Evolutionary conservation across 805 yeast genomes (phyloP).

Genomic region (Candida railenensis): DNA sequence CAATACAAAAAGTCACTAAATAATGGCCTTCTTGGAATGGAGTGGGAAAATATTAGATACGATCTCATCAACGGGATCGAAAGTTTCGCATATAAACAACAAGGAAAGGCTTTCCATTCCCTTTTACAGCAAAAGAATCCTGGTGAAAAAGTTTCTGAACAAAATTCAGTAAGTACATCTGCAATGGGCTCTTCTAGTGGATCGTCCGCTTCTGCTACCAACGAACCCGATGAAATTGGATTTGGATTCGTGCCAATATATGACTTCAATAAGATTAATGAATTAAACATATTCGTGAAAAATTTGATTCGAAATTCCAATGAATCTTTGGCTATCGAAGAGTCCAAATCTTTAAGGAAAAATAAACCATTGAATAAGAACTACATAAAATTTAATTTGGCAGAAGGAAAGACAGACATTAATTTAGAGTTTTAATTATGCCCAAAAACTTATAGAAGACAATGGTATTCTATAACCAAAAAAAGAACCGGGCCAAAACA

Average conservation of each 20-base stretch:
- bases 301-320: conserved; percentile 25
- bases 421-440: conserved; percentile 2
- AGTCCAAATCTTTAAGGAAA: neutral
- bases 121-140: neutral
- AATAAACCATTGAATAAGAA: neutral
- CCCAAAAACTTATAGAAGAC: neutral
- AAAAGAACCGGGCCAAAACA: neutral
- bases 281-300: conserved; percentile 24
- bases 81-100: conserved; percentile 30
- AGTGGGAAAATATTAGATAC: conserved; percentile 42
- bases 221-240: conserved; percentile 14
- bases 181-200: conserved; percentile 5
- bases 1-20: conserved; percentile 33
- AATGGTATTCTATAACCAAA: no score
- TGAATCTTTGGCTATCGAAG: conserved; percentile 16
- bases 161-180: conserved; percentile 1
- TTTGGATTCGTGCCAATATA: conserved; percentile 29
- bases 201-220: conserved; percentile 1
- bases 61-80: conserved; percentile 39
- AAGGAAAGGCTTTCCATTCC: conserved; percentile 22
- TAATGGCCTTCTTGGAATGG: conserved; percentile 38
- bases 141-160: neutral
- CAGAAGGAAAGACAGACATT: neutral
- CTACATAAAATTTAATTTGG: conserved; percentile 4
- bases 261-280: conserved; percentile 33